Conservation (phyloP, 2,329 filamentous ascomycete species). For the Alternaria sp. region DNA sequence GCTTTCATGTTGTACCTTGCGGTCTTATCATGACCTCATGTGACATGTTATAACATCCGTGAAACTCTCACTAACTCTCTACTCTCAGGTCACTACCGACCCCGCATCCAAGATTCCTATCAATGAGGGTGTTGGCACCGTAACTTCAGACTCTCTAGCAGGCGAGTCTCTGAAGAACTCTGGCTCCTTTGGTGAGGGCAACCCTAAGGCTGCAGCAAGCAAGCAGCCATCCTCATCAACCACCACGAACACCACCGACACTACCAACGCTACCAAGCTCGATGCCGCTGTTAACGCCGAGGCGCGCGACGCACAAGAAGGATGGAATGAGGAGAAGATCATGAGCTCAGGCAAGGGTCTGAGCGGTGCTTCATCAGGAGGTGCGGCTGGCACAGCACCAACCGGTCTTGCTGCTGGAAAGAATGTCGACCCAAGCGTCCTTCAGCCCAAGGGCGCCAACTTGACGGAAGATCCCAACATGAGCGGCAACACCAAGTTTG, state of each 20-base stretch:
- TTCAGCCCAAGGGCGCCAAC: constrained; percentile 62
- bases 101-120: constrained; percentile 57
- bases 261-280: constrained; percentile 61
- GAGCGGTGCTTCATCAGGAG: constrained; percentile 33
- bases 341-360: constrained; percentile 52
- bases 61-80: constrained; percentile 11
- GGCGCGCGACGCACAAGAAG: constrained; percentile 54
- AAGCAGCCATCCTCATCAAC: constrained; percentile 61
- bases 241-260: constrained; percentile 65
- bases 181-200: constrained; percentile 68
- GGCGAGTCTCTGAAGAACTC: constrained; percentile 71
- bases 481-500: constrained; percentile 32
- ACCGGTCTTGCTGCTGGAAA: constrained; percentile 50
- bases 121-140: constrained; percentile 69
- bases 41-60: neutral
- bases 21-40: neutral
- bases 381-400: constrained; percentile 41
- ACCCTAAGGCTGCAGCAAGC: constrained; percentile 62
- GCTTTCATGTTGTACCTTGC: neutral
- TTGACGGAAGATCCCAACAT: constrained; percentile 55
- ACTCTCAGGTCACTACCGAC: constrained; percentile 57
- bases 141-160: constrained; percentile 76
- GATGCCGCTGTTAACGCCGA: constrained; percentile 58
- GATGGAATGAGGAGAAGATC: constrained; percentile 51
- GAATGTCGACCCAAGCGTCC: constrained; percentile 36